These are phyloP conservation scores for Neonectria hederae DNA, from an alignment of 2,329 filamentous ascomycete species.

Conservation along the genomic window DNA sequence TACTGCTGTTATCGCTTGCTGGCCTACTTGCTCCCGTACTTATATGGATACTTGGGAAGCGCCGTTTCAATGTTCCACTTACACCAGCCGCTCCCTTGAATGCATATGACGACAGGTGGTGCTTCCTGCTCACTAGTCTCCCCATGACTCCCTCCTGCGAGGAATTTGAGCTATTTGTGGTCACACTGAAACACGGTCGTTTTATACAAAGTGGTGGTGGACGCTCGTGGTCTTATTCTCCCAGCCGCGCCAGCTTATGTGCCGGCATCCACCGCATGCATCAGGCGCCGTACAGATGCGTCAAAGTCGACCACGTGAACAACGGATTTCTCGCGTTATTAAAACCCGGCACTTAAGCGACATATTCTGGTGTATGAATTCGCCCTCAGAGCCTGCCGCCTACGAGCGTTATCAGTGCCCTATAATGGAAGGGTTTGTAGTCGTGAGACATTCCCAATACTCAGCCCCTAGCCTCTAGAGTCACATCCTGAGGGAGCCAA, in stretches of 20 bases:
- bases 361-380: conserved; percentile 3
- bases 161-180: conserved; percentile 27
- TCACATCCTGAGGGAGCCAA: background rate
- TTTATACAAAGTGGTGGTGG: background rate
- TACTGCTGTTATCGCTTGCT: background rate
- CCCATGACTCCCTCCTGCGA: conserved; percentile 17
- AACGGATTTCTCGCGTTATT: background rate
- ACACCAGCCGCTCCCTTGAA: conserved; percentile 28
- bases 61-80: conserved; percentile 31
- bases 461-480: background rate
- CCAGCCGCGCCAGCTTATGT: conserved; percentile 37
- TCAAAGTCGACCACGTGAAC: conserved; percentile 3
- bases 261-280: conserved; percentile 13
- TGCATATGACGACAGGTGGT: conserved; percentile 26
- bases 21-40: background rate
- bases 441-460: conserved; percentile 31
- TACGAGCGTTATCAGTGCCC: background rate
- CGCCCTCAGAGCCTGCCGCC: too few relatives aligned
- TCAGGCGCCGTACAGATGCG: conserved; percentile 11
- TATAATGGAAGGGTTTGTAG: conserved; percentile 21
- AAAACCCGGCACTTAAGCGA: conserved; percentile 1
- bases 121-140: conserved; percentile 5
- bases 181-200: conserved; percentile 32
- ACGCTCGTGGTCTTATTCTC: background rate
- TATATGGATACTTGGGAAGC: background rate